Evolutionary conservation across 768 basidiomycete genomes (phyloP).

Genomic region (Termitomyces sp.): DNA sequence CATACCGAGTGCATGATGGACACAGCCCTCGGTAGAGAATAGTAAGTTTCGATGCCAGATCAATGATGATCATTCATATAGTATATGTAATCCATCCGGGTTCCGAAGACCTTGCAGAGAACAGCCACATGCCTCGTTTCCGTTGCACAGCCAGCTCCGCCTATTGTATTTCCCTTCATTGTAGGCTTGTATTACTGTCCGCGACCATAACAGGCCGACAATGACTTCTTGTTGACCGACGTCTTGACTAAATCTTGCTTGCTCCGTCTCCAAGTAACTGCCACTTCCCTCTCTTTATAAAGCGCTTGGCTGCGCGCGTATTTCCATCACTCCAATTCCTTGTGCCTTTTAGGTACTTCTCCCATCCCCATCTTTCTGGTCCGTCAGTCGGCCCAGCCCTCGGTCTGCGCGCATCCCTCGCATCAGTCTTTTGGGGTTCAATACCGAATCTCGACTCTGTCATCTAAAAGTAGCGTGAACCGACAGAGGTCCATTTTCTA

Average conservation of each 20-base stretch:
- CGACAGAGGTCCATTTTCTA: conserved; percentile 16
- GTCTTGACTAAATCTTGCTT: neutral
- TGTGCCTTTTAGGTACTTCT: conserved; percentile 5
- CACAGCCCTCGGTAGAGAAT: conserved; percentile 9
- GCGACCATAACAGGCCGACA: neutral
- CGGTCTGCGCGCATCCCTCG: conserved; percentile 10
- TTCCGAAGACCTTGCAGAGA: conserved; percentile 3
- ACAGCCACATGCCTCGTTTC: conserved; percentile 10
- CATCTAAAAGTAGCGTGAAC: conserved; percentile 12
- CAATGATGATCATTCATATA: conserved; percentile 12
- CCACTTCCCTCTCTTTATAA: conserved; percentile 2
- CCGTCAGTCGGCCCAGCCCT: neutral
- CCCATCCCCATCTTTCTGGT: conserved; percentile 1
- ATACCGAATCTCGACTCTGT: conserved; percentile 17
- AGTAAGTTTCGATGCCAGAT: conserved; percentile 10
- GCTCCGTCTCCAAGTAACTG: neutral
- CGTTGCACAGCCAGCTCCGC: conserved; percentile 16
- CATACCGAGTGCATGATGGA: conserved; percentile 4
- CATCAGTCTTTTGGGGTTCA: conserved; percentile 10
- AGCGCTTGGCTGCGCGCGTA: neutral
- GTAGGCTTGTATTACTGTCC: conserved; percentile 4
- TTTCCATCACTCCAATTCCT: conserved; percentile 1
- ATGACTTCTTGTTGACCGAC: neutral
- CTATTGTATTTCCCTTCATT: conserved; percentile 4
- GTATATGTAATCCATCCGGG: conserved; percentile 4